Evolutionary conservation across 441 rosid genomes (phyloP).

Genomic region (Gossypium davidsonii): DNA sequence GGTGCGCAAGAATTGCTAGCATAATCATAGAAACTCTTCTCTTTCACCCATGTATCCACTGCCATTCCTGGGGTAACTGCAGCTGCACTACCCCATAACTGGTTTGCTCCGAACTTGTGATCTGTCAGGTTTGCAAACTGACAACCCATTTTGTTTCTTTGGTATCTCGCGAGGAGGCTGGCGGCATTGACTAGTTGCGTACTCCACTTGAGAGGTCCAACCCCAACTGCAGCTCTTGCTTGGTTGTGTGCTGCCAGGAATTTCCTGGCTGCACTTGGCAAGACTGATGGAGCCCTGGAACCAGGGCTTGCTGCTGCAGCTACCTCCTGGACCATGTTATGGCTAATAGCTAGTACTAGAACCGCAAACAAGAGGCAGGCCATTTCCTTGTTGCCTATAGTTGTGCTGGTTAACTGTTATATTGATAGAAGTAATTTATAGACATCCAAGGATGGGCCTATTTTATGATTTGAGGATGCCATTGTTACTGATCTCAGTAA

Average conservation of each 20-base stretch:
- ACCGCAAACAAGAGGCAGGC: slow-evolving; percentile 22
- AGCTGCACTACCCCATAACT: slow-evolving; percentile 49
- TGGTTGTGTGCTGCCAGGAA: slow-evolving; percentile 63
- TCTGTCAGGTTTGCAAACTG: slow-evolving; percentile 51
- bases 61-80: slow-evolving; percentile 47
- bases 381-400: slow-evolving; percentile 19
- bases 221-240: slow-evolving; percentile 62
- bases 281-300: slow-evolving; percentile 4
- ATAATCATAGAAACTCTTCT: slow-evolving; percentile 55
- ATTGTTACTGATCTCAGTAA: neutral
- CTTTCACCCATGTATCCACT: slow-evolving; percentile 62
- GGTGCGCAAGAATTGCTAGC: slow-evolving; percentile 42
- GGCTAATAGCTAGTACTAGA: slow-evolving; percentile 25
- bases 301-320: slow-evolving; percentile 14
- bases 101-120: slow-evolving; percentile 66
- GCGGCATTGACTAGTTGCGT: slow-evolving; percentile 43
- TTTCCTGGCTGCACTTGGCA: slow-evolving; percentile 34
- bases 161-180: slow-evolving; percentile 45
- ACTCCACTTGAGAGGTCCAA: slow-evolving; percentile 64
- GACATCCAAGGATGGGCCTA: neutral
- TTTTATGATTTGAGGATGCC: neutral
- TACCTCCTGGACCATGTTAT: slow-evolving; percentile 13
- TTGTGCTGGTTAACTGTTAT: slow-evolving; percentile 13
- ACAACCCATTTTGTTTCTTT: slow-evolving; percentile 57
- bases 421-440: slow-evolving; percentile 4